Evolutionary conservation across 495 filamentous ascomycete species (phyloP).

Genomic region (Beverwykella pulmonaria): DNA sequence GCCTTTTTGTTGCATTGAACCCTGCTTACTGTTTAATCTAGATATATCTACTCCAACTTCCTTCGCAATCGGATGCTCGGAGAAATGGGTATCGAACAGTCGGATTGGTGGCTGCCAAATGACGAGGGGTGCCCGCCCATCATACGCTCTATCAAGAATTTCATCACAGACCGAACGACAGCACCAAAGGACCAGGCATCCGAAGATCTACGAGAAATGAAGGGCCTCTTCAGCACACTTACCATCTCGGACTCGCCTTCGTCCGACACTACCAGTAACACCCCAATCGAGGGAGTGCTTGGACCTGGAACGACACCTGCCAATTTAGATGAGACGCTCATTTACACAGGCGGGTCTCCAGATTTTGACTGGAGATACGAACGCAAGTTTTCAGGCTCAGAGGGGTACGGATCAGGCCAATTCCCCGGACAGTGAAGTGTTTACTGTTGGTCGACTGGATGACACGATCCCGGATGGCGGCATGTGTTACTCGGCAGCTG

Average conservation of each 20-base stretch:
- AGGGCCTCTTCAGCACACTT: conserved; percentile 61
- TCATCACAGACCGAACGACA: conserved; percentile 69
- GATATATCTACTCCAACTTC: conserved; percentile 77
- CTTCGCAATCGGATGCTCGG: conserved; percentile 74
- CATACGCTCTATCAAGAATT: conserved; percentile 72
- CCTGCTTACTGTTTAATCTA: conserved; percentile 46
- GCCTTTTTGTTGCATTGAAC: background rate
- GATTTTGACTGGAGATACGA: conserved; percentile 31
- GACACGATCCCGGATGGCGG: conserved; percentile 7
- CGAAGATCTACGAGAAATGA: conserved; percentile 74
- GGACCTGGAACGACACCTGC: conserved; percentile 5
- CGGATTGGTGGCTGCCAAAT: conserved; percentile 85
- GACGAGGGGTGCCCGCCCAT: conserved; percentile 72
- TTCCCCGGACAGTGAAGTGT: conserved; percentile 20
- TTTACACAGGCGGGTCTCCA: conserved; percentile 35
- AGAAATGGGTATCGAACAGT: conserved; percentile 68
- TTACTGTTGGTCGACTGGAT: background rate
- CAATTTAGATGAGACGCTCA: conserved; percentile 29
- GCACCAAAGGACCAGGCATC: conserved; percentile 63
- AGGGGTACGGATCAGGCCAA: conserved; percentile 9
- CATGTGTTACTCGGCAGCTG: conserved; percentile 7
- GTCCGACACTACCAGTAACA: background rate
- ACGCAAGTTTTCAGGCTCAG: conserved; percentile 11
- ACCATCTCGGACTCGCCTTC: conserved; percentile 35
- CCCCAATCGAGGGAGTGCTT: conserved; percentile 14